A percentile compares a stretch with the other conserved stretches of the same genome.
Conservation (phyloP, 805 yeast genomes). For the Lipomyces orientalis region DNA sequence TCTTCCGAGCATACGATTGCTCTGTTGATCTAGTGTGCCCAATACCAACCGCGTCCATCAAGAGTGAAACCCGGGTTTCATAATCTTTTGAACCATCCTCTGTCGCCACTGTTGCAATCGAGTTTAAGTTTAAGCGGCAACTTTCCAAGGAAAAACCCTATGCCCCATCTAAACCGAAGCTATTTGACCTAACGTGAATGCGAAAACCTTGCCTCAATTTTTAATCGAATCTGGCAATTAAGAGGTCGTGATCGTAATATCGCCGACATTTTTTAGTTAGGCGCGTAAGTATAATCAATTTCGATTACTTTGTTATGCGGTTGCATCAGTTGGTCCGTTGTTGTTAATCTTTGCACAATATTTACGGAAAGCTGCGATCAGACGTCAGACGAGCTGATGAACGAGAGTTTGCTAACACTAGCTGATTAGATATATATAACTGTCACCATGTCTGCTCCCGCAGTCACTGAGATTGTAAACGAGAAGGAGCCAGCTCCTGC, state of each 20-base stretch:
- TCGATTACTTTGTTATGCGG: background rate
- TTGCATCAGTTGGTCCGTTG: background rate
- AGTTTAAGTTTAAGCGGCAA: background rate
- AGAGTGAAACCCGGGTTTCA: no score
- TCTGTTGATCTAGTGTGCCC: background rate
- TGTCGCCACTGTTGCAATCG: background rate
- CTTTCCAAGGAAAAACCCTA: background rate
- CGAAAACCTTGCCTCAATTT: background rate
- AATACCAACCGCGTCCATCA: background rate
- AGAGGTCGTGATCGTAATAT: background rate
- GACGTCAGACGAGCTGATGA: background rate
- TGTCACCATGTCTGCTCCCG: slow-evolving; percentile 19
- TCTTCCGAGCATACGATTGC: background rate
- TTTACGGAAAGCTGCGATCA: background rate
- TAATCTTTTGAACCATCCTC: background rate
- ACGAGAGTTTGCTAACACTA: background rate
- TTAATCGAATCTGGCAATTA: background rate
- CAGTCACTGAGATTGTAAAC: slow-evolving; percentile 12
- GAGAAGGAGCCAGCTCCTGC: slow-evolving; percentile 23
- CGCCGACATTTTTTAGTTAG: background rate
- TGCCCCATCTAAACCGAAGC: background rate
- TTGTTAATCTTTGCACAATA: background rate
- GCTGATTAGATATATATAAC: background rate
- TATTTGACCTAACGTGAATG: background rate
- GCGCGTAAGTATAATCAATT: background rate